Conservation (phyloP, 2,329 filamentous ascomycete genomes). For the Colletotrichum navitas region DNA sequence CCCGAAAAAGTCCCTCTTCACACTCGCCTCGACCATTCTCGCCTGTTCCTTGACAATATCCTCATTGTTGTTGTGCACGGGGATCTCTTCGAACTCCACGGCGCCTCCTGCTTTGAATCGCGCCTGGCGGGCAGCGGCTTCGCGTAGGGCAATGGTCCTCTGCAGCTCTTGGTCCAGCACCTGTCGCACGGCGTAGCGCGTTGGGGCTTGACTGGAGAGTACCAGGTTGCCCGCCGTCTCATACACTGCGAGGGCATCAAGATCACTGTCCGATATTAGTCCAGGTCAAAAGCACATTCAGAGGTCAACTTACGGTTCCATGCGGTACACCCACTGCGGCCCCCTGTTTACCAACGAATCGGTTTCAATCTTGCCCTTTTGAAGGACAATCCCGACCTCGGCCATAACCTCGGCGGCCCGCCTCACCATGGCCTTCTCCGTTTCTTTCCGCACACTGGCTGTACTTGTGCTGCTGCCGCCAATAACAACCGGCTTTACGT, state of each 20-base stretch:
- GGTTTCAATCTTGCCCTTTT: conserved; percentile 82
- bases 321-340: conserved; percentile 86
- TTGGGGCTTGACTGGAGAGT: conserved; percentile 73
- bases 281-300: neutral
- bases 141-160: conserved; percentile 76
- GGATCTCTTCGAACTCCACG: conserved; percentile 42
- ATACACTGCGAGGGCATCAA: conserved; percentile 85
- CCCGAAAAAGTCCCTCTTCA: conserved; percentile 90
- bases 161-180: conserved; percentile 92
- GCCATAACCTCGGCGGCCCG: conserved; percentile 85
- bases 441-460: conserved; percentile 89
- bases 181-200: conserved; percentile 92
- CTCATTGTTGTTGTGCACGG: conserved; percentile 55
- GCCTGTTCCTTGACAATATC: conserved; percentile 51
- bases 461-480: conserved; percentile 75
- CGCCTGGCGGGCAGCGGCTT: conserved; percentile 74
- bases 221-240: conserved; percentile 72
- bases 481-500: conserved; percentile 91
- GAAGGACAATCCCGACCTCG: conserved; percentile 85
- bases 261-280: conserved; percentile 58
- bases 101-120: conserved; percentile 65
- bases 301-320: conserved; percentile 82
- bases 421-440: conserved; percentile 83
- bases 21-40: conserved; percentile 51
- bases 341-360: conserved; percentile 71